Base-by-base conservation (phyloP, 2,329 filamentous ascomycete genomes). In the Neofusicoccum laricinum region DNA sequence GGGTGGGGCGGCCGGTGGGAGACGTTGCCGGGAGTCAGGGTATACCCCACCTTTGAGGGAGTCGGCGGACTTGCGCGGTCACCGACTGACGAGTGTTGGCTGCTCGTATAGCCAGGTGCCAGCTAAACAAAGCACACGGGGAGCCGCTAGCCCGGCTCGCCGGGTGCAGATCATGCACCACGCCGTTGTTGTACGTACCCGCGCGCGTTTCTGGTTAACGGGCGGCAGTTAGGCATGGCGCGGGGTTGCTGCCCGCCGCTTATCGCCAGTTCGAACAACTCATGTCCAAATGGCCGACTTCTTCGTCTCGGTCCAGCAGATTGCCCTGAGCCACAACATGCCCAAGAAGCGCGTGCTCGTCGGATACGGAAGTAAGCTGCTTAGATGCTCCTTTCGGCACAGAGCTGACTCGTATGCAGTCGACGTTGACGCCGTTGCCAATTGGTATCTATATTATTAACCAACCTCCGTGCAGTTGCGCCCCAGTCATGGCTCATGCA, bases 371-470 rank as follows among this genome's bases (percentile, higher is more conserved):
- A 73, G 61, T 55, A 53, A 38, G 48, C 3, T 65, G 5, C 21
- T 19, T n/a, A n/a, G 11, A 15, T 36, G 17, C 17, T 40, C 6
- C 8, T 15, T 21, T 19, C 4, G 12, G 14, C 2, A 11, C 34
- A 6, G 5, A 8, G 10, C 55, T 59, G 30, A 45, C 36, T 43
- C 8, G 36, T 4, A 34, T 6, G 14, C 46, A 63, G 59, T 80
- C 64, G 77, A 80, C 64, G 72, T 79, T n/a, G 78, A 79, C 66
- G 77, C 77, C 21, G 76, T 78, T 6, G 71, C 69, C 45, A 71
- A 72, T 51, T 79, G 75, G 71, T 73, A 68, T 19, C 10, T 63
- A 53, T 38, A 11, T 32, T 19, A 21, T 32, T 19, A 21, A 38
- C n/a, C 17, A 10, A 30, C 25, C 25, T 30, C 32, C 34, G 11